Conservation (phyloP, 2,329 filamentous ascomycete genomes). For the Sporothrix globosa region DNA sequence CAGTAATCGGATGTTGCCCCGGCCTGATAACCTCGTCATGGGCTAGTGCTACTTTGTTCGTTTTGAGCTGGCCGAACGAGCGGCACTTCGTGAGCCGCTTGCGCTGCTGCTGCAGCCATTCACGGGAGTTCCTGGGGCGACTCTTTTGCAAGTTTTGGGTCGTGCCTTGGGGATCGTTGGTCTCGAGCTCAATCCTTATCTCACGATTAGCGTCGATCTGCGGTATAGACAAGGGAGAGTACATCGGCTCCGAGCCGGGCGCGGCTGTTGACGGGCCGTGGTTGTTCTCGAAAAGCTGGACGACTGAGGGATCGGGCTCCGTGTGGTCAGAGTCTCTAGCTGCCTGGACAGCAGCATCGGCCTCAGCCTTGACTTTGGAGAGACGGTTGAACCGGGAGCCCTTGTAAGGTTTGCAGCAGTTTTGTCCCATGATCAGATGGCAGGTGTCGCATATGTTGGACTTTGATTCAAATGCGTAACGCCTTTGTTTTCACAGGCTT, state of each 20-base stretch:
- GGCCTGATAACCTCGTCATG: background rate
- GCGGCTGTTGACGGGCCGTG: background rate
- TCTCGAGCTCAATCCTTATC: background rate
- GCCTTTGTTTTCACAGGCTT: background rate
- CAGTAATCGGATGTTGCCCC: background rate
- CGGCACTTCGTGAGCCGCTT: background rate
- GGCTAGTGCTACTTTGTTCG: background rate
- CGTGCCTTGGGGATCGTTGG: background rate
- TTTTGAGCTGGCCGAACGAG: background rate
- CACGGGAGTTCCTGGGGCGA: background rate
- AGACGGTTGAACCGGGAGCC: background rate
- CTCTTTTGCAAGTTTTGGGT: background rate
- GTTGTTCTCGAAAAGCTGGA: background rate
- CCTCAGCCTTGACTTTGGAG: conserved; percentile 19
- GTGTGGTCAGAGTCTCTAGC: background rate
- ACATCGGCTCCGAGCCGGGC: conserved; percentile 9
- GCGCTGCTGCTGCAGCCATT: conserved; percentile 13
- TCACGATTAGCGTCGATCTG: conserved; percentile 9
- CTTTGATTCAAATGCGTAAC: background rate
- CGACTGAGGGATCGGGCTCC: conserved; percentile 1
- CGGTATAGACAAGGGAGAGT: background rate
- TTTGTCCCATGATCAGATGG: conserved; percentile 18
- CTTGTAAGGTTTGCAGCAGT: conserved; percentile 7
- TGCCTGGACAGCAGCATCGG: background rate
- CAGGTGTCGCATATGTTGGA: background rate